Conservation (phyloP, 441 rosid species). For the Hura crepitans region DNA sequence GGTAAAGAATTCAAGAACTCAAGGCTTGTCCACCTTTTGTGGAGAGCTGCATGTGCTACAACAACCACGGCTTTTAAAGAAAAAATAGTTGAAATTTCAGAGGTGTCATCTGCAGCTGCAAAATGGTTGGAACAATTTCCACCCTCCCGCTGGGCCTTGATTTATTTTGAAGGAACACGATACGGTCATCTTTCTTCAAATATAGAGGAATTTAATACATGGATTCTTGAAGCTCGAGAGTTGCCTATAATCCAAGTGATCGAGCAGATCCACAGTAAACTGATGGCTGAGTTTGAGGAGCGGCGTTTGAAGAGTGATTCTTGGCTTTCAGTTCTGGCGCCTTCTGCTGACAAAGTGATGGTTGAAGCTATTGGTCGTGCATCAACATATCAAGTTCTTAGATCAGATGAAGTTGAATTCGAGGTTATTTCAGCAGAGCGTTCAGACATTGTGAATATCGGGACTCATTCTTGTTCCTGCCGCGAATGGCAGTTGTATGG, state of each 20-base stretch:
- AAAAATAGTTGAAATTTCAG: constrained; percentile 46
- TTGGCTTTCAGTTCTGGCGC: constrained; percentile 47
- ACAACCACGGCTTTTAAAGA: constrained; percentile 40
- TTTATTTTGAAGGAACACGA: constrained; percentile 39
- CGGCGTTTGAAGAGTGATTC: constrained; percentile 37
- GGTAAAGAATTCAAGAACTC: constrained; percentile 55
- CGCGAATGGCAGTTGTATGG: constrained; percentile 57
- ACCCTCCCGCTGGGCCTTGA: constrained; percentile 45
- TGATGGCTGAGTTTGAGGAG: constrained; percentile 45
- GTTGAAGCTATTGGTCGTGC: constrained; percentile 41
- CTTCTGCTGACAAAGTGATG: constrained; percentile 44
- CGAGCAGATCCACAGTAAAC: constrained; percentile 41
- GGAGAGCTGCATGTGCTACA: constrained; percentile 56
- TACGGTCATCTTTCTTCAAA: constrained; percentile 52
- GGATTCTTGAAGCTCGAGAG: constrained; percentile 54
- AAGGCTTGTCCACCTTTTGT: constrained; percentile 46
- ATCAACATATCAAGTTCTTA: constrained; percentile 43
- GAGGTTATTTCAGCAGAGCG: constrained; percentile 48
- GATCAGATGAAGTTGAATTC: constrained; percentile 60
- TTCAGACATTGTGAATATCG: constrained; percentile 51
- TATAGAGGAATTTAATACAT: constrained; percentile 43
- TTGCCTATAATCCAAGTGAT: constrained; percentile 52
- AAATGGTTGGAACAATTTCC: constrained; percentile 49
- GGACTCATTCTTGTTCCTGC: constrained; percentile 47
- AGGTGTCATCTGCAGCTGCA: constrained; percentile 47